Percentiles rank a stretch among this genome's conserved stretches.
These are phyloP conservation scores for Diaporthe sp. DNA, from an alignment of 2,329 filamentous ascomycete genomes.

Conservation along the genomic window DNA sequence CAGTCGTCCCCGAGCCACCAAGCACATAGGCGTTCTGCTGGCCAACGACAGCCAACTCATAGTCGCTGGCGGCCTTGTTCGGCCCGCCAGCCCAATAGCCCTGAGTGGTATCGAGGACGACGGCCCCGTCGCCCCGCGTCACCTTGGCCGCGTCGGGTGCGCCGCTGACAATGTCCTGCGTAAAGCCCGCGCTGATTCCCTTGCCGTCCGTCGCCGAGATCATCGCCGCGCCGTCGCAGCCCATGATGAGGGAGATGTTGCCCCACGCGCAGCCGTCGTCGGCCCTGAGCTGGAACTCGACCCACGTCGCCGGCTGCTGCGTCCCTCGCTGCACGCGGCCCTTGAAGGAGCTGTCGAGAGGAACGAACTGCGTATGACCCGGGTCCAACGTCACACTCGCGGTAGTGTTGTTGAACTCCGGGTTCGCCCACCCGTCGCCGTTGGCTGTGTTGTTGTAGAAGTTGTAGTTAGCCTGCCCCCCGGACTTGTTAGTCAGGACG, in stretches of 20 bases:
- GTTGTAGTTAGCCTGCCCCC: conserved; percentile 19
- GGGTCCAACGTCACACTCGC: background rate
- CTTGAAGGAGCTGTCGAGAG: conserved; percentile 12
- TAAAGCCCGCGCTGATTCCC: conserved; percentile 51
- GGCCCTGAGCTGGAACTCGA: conserved; percentile 55
- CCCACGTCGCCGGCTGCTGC: conserved; percentile 54
- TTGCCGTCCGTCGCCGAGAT: conserved; percentile 55
- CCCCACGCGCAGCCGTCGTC: conserved; percentile 54
- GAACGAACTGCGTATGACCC: background rate
- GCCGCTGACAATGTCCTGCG: conserved; percentile 43
- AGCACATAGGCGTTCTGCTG: conserved; percentile 52
- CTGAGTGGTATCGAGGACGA: conserved; percentile 51
- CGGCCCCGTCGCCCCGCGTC: conserved; percentile 51
- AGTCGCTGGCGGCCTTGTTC: conserved; percentile 54
- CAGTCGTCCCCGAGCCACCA: conserved; percentile 43
- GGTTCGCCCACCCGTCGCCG: conserved; percentile 20
- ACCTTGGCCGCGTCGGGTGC: conserved; percentile 50
- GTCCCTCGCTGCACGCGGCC: conserved; percentile 51
- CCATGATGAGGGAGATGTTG: conserved; percentile 54
- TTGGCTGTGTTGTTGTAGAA: conserved; percentile 13
- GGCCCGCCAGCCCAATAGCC: conserved; percentile 54
- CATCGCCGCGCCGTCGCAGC: conserved; percentile 55
- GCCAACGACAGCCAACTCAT: conserved; percentile 49
- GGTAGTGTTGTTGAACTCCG: conserved; percentile 14
- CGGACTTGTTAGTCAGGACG: conserved; percentile 26